Percentiles rank a stretch among this genome's conserved stretches.
Evolutionary conservation across 768 basidiomycete species (phyloP).

Genomic region (Termitomyces heimii): DNA sequence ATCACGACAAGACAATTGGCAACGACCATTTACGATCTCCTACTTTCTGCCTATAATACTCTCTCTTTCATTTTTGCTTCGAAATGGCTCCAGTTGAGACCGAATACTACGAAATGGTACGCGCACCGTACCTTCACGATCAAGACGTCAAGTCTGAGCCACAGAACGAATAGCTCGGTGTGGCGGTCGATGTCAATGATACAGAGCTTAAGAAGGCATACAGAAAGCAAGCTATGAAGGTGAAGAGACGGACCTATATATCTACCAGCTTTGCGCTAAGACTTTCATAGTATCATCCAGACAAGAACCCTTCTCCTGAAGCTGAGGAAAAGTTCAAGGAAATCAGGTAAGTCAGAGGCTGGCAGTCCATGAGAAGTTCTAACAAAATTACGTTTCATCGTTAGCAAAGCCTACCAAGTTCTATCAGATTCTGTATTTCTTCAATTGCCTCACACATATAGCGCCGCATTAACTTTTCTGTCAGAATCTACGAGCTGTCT

Average conservation of each 20-base stretch:
- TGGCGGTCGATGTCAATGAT: conserved; percentile 67
- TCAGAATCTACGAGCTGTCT: conserved; percentile 80
- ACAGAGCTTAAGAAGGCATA: conserved; percentile 92
- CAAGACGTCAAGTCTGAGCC: background rate
- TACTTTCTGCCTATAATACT: conserved; percentile 7
- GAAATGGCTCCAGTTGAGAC: conserved; percentile 85
- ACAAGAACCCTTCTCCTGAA: conserved; percentile 90
- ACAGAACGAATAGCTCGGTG: conserved; percentile 49
- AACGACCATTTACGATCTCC: conserved; percentile 11
- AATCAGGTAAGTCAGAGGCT: conserved; percentile 57
- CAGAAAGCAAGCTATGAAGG: conserved; percentile 91
- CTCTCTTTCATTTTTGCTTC: conserved; percentile 1
- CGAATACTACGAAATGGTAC: conserved; percentile 81
- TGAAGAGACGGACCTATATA: conserved; percentile 16
- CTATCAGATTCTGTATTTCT: conserved; percentile 71
- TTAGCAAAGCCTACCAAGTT: conserved; percentile 93
- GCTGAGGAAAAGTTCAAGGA: conserved; percentile 97
- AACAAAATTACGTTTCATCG: background rate
- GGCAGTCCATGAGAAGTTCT: background rate
- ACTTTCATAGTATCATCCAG: conserved; percentile 74
- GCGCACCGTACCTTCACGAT: conserved; percentile 15
- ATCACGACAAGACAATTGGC: background rate
- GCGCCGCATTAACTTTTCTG: background rate
- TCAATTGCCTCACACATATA: background rate
- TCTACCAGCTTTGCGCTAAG: background rate